Base-by-base conservation (phyloP, 1,284 basidiomycete genomes). In the Afroboletus lepidellus region DNA sequence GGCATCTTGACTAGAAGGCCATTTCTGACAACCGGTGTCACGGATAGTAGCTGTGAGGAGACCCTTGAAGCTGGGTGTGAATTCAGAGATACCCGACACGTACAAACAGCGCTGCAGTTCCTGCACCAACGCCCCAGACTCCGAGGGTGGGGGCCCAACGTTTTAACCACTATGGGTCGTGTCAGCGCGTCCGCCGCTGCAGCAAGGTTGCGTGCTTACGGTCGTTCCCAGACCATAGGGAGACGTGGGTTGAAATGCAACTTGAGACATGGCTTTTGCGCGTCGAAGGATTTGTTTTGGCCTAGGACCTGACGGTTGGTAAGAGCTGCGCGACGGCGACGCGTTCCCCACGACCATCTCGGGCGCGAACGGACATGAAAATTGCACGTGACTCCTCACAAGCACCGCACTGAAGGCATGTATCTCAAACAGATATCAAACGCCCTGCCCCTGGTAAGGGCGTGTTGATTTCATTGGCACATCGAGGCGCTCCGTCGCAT, bases 51-150 rank as follows among this genome's bases (percentile, higher is more conserved):
- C 82, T 84, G 57, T 8, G 39, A 62, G 43, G 30, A 48, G 18
- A 48, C 27, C 16, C 36, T 48, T 30, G 50, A 23, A 50, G 46
- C 16, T 20, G 30, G 41, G 27, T 15, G 20, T 48, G 30, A 56
- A 45, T n/a, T 9, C 15, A 51, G 20, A 29, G 25, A 18, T 32
- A 45, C 54, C 50, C 33, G 47, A 52, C 45, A 76, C 84, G 60
- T 64, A 90, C 86, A 64, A 85, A 78, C 65, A 87, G 71, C 46
- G 77, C 86, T 46, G 80, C 77, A 38, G 83, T 73, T 48, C 88
- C 87, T 58, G 73, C 77, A 58, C 85, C 84, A 52, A 77, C 71
- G 54, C 85, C 85, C 89, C 89, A 92, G 41, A 87, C 65, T 25
- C 78, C 77, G 54, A 86, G 65, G 57, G 75, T 80, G 12, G 78